Evolutionary conservation across 2,329 filamentous ascomycete genomes (phyloP).

Genomic region (Aciculosporium take): DNA sequence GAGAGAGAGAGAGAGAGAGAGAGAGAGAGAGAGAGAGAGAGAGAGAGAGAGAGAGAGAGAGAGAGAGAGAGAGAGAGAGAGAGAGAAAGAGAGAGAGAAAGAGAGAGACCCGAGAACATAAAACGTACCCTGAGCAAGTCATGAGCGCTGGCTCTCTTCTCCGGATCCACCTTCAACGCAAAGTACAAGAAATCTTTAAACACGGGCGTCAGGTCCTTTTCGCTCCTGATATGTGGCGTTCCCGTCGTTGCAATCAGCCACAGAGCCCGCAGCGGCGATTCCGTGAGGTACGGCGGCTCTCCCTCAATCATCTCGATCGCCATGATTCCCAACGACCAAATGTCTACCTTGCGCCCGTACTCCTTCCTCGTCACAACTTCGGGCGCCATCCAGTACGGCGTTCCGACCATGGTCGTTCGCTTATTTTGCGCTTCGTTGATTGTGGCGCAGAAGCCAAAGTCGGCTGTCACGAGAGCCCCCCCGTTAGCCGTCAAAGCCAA

Average conservation of each 20-base stretch:
- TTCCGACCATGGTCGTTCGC: slow-evolving; percentile 97
- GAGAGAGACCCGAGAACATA: slow-evolving; percentile 1
- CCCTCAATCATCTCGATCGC: slow-evolving; percentile 99
- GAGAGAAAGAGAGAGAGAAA: neutral
- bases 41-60: no score
- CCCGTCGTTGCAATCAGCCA: slow-evolving; percentile 97
- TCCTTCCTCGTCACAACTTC: slow-evolving; percentile 96
- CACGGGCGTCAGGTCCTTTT: slow-evolving; percentile 62
- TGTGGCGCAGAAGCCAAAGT: slow-evolving; percentile 97
- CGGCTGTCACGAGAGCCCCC: slow-evolving; percentile 42
- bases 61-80: no score
- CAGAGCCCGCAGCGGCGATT: slow-evolving; percentile 80
- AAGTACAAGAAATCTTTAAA: slow-evolving; percentile 89
- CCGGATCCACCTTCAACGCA: slow-evolving; percentile 89
- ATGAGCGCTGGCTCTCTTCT: slow-evolving; percentile 89
- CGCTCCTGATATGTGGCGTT: slow-evolving; percentile 88
- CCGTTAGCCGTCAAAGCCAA: no score
- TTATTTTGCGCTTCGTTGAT: slow-evolving; percentile 97
- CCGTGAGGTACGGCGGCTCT: slow-evolving; percentile 90
- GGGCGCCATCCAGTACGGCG: slow-evolving; percentile 98
- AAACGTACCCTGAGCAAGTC: slow-evolving; percentile 73
- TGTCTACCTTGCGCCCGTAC: slow-evolving; percentile 96
- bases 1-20: no score
- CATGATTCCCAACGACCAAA: slow-evolving; percentile 98
- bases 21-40: no score